Percentiles rank a stretch among this genome's conserved stretches.
phyloP scores from a whole-genome alignment of 192 early-diverging fungal species.

The Coemansia sp. region DNA sequence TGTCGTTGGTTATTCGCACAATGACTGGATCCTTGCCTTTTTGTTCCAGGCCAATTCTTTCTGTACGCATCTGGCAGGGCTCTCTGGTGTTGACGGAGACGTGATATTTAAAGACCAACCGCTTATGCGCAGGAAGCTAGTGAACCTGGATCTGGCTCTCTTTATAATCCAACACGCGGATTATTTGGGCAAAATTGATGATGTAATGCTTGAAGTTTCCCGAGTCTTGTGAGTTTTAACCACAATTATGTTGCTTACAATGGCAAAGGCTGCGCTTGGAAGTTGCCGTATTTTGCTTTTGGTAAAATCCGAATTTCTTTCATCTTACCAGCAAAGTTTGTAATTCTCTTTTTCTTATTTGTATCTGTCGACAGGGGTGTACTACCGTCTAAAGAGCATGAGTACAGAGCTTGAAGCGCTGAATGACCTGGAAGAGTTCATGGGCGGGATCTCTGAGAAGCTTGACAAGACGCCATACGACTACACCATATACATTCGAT shows the following conservation, averaged over 20 bases:
- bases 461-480: constrained; percentile 43
- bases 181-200: constrained; percentile 33
- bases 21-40: constrained; percentile 70
- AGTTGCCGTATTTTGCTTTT: too few species aligned
- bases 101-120: constrained; percentile 32
- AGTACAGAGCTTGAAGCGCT: constrained; percentile 20
- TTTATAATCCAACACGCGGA: constrained; percentile 39
- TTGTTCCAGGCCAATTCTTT: constrained; percentile 62
- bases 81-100: constrained; percentile 33
- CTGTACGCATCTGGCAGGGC: constrained; percentile 37
- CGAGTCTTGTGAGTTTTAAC: constrained; percentile 13
- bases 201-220: constrained; percentile 43
- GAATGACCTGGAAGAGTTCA: constrained; percentile 22
- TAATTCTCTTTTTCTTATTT: not conserved
- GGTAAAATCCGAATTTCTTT: too few species aligned
- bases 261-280: not conserved
- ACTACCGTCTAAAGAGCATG: not conserved
- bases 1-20: constrained; percentile 63
- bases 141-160: constrained; percentile 24
- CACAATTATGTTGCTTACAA: not conserved
- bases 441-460: constrained; percentile 34
- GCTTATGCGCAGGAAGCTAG: constrained; percentile 28
- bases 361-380: not conserved
- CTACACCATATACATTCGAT: constrained; percentile 30
- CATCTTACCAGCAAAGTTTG: not conserved